Percentiles rank a stretch among this genome's conserved stretches.
Conservation (phyloP, 345 rosid genomes). For the Geranium rotundifolium region DNA sequence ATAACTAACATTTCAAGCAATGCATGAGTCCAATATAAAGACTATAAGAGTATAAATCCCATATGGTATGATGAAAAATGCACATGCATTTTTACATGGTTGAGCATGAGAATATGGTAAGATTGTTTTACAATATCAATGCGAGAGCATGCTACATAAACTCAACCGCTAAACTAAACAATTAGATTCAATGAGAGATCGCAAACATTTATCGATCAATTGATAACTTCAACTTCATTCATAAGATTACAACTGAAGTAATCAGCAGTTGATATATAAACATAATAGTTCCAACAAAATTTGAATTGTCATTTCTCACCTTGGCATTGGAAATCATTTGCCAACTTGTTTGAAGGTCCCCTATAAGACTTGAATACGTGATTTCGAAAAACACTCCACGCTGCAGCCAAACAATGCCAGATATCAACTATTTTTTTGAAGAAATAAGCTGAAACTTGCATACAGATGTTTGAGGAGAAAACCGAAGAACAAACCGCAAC, state of each 20-base stretch:
- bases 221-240: too few relatives aligned
- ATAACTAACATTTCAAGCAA: conserved; percentile 29
- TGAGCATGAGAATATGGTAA: too few relatives aligned
- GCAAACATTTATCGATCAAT: too few relatives aligned
- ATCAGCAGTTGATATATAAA: too few relatives aligned
- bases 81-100: too few relatives aligned
- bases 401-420: conserved; percentile 27
- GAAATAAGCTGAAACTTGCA: background rate
- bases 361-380: conserved; percentile 46
- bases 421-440: background rate
- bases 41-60: background rate
- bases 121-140: too few relatives aligned
- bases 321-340: conserved; percentile 71
- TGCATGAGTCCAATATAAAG: background rate
- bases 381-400: conserved; percentile 80
- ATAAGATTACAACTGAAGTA: too few relatives aligned
- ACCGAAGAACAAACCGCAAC: conserved; percentile 35
- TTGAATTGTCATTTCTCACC: conserved; percentile 23
- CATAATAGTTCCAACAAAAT: too few relatives aligned
- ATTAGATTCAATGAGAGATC: background rate
- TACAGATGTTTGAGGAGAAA: background rate
- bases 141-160: too few relatives aligned
- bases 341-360: conserved; percentile 51
- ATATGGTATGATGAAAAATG: too few relatives aligned
- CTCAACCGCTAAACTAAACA: background rate